phyloP scores from a whole-genome alignment of 441 rosid genomes.

The Erodium texanum region DNA sequence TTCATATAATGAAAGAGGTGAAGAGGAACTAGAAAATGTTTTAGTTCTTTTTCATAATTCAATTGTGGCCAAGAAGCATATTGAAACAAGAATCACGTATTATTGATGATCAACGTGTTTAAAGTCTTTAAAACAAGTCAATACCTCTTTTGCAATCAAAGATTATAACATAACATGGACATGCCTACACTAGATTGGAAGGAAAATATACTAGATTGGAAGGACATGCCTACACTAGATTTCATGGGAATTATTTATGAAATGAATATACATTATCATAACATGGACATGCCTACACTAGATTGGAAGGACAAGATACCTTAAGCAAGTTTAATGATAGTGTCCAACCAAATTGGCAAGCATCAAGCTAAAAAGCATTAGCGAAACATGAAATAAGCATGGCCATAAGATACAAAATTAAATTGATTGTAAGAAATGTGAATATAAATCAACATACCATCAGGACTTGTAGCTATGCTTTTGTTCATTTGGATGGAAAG shows the following conservation, averaged over 20 bases:
- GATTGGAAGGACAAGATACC: neutral
- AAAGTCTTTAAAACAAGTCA: neutral
- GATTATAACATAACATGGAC: neutral
- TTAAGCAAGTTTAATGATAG: neutral
- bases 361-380: neutral
- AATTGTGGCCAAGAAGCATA: too few species aligned
- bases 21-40: neutral
- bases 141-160: neutral
- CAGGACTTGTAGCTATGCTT: slow-evolving; percentile 60
- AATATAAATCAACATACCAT: slow-evolving; percentile 43
- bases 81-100: neutral
- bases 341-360: neutral
- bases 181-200: too few species aligned
- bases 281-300: neutral
- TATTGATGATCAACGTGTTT: neutral
- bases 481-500: slow-evolving; percentile 32
- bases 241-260: neutral
- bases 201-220: too few species aligned
- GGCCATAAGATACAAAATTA: neutral
- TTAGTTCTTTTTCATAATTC: too few species aligned
- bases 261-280: neutral
- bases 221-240: too few species aligned
- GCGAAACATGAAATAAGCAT: neutral
- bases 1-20: neutral
- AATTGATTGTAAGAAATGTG: neutral